Evolutionary conservation across 768 basidiomycete species (phyloP), one percentile per base, ranked within the genome.

Genomic region (Agaricus sinodeliciosus): DNA sequence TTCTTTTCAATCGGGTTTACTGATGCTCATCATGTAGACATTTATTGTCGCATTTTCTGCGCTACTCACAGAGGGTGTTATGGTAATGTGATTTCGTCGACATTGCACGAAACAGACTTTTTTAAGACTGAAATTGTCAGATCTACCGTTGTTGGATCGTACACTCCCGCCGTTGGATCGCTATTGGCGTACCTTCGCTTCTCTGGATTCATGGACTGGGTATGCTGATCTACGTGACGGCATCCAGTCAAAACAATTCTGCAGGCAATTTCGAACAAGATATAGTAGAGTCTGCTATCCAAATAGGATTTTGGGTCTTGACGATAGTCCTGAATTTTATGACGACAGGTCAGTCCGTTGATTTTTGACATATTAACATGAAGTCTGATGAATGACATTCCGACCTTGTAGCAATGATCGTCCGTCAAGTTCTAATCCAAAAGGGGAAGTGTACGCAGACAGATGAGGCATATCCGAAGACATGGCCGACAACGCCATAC

Each of bases 91-190:
- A 34, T 22, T 22, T 43, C 6, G 3, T 9, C 1, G 6, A 22
- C 19, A 31, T 43, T 31, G 13, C 16, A 39, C 1, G 12, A 3
- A n/a, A 39, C 13, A 5, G 6, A 11, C 22, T 22, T 22, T 31
- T 31, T 11, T 16, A 9, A 43, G 6, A 35, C 22, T 34, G 13
- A 50, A 8, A 11, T 31, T 12, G 9, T 5, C n/a, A 50, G 49
- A 50, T 50, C 12, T 43, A 50, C 11, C 49, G 49, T 3, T 50
- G 49, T 19, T 50, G 49, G 49, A 1, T 43, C 5, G 18, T 50
- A 35, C 19, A 34, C 13, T 3, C 15, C 28, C 27, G 27, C 11
- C 28, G 31, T 15, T 34, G 31, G 31, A 13, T 28, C 16, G 28
- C n/a, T 15, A 34, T 50, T 13, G 41, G 6, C 8, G 9, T 43